Base-by-base conservation (phyloP, 139 green algal genomes). In the Deuterostichococcus epilithicus region DNA sequence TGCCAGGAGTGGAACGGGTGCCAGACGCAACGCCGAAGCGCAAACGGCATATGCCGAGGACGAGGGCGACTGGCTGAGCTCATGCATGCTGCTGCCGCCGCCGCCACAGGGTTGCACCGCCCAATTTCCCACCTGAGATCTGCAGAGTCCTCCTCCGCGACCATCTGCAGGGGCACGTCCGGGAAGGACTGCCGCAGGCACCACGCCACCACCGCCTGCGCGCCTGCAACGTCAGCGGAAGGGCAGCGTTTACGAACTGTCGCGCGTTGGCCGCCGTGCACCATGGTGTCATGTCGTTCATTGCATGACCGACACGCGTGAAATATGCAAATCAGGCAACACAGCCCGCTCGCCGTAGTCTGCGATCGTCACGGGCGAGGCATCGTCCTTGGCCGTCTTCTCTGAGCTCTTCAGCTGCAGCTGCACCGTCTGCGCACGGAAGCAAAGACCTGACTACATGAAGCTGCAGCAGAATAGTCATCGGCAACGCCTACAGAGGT, bases 281-380 rank as follows among this genome's bases (percentile, higher is more conserved):
- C n/a, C n/a, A n/a, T n/a, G n/a, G n/a, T n/a, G 42, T 13, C 42
- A 52, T 52, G 42, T 52, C 42, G n/a, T n/a, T n/a, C n/a, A n/a
- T n/a, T n/a, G n/a, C n/a, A n/a, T n/a, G n/a, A n/a, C n/a, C n/a
- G n/a, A n/a, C n/a, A n/a, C 32, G 1, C 32, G 32, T 45, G 32
- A 72, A 45, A 74, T 20, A 33, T 2, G 34, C 18, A 6, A 18
- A 35, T 36, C 33, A 33, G 5, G 2, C 0, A 52, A 32, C 18
- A 34, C 44, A 35, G 69, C 3, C 18, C 47, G 32, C 83, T 66
- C 63, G 91, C 88, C 93, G 80, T 97, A 98, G 79, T 98, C 95
- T 15, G 95, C 95, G 5, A 98, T 92, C 2, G 95, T 99, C 0
- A 99, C 95, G 28, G 95, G 95, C 0, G 88, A 95, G 34, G 87